These are phyloP conservation scores for Polygonum maritimum DNA, from an alignment of 148 eudicot species.

Conservation along the genomic window DNA sequence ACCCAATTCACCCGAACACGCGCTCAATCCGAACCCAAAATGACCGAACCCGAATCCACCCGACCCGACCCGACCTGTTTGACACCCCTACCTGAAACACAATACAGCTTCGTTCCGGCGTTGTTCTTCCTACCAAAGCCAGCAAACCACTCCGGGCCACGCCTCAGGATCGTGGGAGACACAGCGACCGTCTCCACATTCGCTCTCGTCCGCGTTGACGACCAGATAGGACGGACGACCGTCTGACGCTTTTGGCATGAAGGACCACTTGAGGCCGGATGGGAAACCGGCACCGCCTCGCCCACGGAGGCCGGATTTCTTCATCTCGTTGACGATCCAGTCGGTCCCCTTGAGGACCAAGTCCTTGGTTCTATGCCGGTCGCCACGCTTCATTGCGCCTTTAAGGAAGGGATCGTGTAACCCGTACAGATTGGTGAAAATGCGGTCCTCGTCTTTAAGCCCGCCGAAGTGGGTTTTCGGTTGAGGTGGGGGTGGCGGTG, in stretches of 20 bases:
- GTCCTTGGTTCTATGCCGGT: slow-evolving; percentile 92
- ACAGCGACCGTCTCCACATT: slow-evolving; percentile 96
- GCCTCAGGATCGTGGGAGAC: slow-evolving; percentile 79
- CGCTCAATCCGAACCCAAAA: too few relatives aligned
- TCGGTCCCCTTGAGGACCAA: slow-evolving; percentile 80
- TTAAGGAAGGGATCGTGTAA: slow-evolving; percentile 86
- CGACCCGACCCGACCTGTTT: too few relatives aligned
- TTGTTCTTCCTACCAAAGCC: slow-evolving; percentile 89
- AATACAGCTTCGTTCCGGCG: slow-evolving; percentile 76
- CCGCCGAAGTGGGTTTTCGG: slow-evolving; percentile 97
- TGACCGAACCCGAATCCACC: too few relatives aligned
- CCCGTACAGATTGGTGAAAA: slow-evolving; percentile 85
- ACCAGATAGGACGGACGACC: slow-evolving; percentile 93
- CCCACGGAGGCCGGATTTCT: slow-evolving; percentile 92
- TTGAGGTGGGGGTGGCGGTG: slow-evolving; percentile 93
- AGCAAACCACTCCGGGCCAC: slow-evolving; percentile 92
- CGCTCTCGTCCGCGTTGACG: slow-evolving; percentile 99
- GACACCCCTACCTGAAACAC: slow-evolving; percentile 27
- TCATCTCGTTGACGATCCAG: slow-evolving; percentile 91
- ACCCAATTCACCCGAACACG: too few relatives aligned
- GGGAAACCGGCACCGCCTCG: slow-evolving; percentile 99
- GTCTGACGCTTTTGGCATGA: slow-evolving; percentile 90
- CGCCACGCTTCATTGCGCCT: slow-evolving; percentile 96
- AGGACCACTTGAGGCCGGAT: slow-evolving; percentile 96
- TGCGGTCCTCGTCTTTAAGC: slow-evolving; percentile 91